Evolutionary conservation across 345 rosid species (phyloP).

Genomic region (Physaria fendleri): DNA sequence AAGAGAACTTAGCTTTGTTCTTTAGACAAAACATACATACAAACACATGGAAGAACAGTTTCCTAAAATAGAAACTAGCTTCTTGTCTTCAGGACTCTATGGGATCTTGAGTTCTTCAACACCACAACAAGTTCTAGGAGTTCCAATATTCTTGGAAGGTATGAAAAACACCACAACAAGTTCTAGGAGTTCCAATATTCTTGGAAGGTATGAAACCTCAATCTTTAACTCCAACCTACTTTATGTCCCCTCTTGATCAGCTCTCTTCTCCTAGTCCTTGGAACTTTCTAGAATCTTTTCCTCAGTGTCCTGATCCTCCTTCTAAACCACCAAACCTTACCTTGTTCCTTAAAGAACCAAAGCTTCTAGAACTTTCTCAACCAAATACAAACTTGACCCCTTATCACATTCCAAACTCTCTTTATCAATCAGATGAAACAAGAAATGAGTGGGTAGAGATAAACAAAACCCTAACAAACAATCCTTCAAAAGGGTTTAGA

Average conservation of each 20-base stretch:
- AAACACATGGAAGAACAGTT: slow-evolving; percentile 39
- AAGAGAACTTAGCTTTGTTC: slow-evolving; percentile 11
- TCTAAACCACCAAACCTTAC: slow-evolving; percentile 48
- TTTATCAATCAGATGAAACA: slow-evolving; percentile 5
- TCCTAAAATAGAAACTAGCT: slow-evolving; percentile 47
- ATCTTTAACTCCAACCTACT: slow-evolving; percentile 14
- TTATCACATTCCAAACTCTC: slow-evolving; percentile 24
- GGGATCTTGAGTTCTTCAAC: slow-evolving; percentile 29
- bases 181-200: slow-evolving; percentile 31
- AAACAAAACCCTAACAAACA: slow-evolving; percentile 29
- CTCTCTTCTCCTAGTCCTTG: slow-evolving; percentile 24
- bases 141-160: slow-evolving; percentile 40
- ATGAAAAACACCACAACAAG: slow-evolving; percentile 25
- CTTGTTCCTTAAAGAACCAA: slow-evolving; percentile 56
- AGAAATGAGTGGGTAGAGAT: slow-evolving; percentile 45
- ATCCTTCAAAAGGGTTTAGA: slow-evolving; percentile 36
- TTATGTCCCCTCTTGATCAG: slow-evolving; percentile 4
- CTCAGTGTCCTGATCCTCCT: slow-evolving; percentile 20
- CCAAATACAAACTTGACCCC: slow-evolving; percentile 12
- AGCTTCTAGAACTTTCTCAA: slow-evolving; percentile 22
- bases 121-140: slow-evolving; percentile 25
- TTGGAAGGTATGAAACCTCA: slow-evolving; percentile 41
- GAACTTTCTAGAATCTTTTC: slow-evolving; percentile 28
- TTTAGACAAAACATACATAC: slow-evolving; percentile 3
- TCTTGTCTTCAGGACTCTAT: slow-evolving; percentile 35